Conservation (phyloP, 371 early-diverging fungal genomes). For the Mortierella sp. region DNA sequence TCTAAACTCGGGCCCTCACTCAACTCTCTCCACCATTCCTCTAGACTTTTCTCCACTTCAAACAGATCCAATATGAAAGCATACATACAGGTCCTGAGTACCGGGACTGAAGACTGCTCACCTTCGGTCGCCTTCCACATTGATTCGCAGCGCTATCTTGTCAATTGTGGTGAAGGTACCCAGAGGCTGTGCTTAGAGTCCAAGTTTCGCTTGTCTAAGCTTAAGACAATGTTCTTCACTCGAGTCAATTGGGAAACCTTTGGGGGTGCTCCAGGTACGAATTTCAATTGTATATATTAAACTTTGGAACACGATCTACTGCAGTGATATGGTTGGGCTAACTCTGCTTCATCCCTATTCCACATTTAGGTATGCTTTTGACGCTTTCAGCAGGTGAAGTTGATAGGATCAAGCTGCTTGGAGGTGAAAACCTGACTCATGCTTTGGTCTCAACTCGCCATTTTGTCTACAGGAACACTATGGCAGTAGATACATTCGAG, state of each 20-base stretch:
- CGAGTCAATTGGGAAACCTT: constrained; percentile 83
- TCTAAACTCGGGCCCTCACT: neutral
- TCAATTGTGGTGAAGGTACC: constrained; percentile 96
- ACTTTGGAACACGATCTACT: neutral
- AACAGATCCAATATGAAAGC: constrained; percentile 76
- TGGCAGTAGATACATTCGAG: constrained; percentile 33
- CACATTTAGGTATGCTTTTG: constrained; percentile 82
- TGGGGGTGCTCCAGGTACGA: constrained; percentile 90
- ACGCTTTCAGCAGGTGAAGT: constrained; percentile 87
- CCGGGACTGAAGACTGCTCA: constrained; percentile 75
- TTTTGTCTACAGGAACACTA: constrained; percentile 76
- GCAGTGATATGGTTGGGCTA: neutral
- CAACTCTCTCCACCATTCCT: neutral
- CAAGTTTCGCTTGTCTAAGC: constrained; percentile 73
- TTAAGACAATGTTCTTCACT: constrained; percentile 84
- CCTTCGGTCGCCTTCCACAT: constrained; percentile 86
- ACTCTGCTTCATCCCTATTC: neutral
- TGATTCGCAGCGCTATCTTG: constrained; percentile 86
- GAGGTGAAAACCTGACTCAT: constrained; percentile 85
- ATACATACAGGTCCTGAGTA: constrained; percentile 81
- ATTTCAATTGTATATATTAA: neutral
- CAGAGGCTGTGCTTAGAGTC: constrained; percentile 90
- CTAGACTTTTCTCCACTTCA: constrained; percentile 36
- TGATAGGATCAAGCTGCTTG: constrained; percentile 70
- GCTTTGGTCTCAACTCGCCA: constrained; percentile 84